Base-by-base conservation (phyloP, 2,329 filamentous ascomycete species). In the Berkeleyomyces rouxiae region DNA sequence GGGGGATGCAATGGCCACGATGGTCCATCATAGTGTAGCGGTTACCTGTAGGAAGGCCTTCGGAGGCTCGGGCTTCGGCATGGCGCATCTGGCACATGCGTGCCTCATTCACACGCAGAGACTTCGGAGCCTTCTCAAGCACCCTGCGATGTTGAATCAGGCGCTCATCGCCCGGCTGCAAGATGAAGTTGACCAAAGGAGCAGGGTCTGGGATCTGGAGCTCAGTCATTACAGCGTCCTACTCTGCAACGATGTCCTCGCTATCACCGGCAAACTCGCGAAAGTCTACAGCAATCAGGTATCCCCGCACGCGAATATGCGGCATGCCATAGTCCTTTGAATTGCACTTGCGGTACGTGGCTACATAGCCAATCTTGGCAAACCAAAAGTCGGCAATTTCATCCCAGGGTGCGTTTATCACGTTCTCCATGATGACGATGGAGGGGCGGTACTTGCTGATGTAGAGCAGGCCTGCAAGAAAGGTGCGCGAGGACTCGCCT, bases 251-350 rank as follows among this genome's bases (percentile, higher is more conserved):
- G n/a, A 74, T 72, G 31, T 42, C 9, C 7, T 66, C 58, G 0
- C 70, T 69, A 1, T 68, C 65, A 0, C 64, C 10, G 3, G 67
- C 71, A 33, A 73, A 73, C 1, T 69, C 65, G 39, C 74, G 59
- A 10, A 71, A 72, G 63, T 81, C 74, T n/a, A 85, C 69, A 11
- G 78, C 81, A 39, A 86, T 68, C 66, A 85, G 74, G 67, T 87
- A 87, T 1, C 78, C 79, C 42, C 84, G 76, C 47, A 74, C 71
- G 1, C 84, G 76, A 0, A 85, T 89, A 61, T 92, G 88, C 0
- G 88, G 88, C 0, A 91, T 72, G 64, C 88, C 88, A 67, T 79
- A 90, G 2, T 86, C 72, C 69, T 90, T 90, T 0, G 83, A 86
- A 67, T 91, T 86, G 0, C 87, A 72, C 3, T 72, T 73, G 0